Percentiles rank a stretch among this genome's conserved stretches.
These are phyloP conservation scores for Pisolithus tinctorius DNA, from an alignment of 768 basidiomycete genomes.

Conservation along the genomic window DNA sequence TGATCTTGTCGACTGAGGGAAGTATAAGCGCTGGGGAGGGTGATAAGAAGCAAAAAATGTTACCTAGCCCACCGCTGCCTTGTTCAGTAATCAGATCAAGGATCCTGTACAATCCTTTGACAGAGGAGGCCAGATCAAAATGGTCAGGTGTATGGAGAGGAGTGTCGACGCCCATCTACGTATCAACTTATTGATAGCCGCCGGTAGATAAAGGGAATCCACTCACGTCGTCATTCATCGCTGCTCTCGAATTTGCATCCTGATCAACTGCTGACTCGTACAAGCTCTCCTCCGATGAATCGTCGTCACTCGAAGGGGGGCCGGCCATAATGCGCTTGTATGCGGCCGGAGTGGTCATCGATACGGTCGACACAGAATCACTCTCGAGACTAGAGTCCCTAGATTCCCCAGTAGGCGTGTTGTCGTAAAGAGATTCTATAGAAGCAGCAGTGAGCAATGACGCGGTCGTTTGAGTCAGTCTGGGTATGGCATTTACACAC, in stretches of 20 bases:
- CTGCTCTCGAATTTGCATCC: not conserved
- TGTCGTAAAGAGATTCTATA: too few species aligned
- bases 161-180: not conserved
- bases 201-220: too few species aligned
- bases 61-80: conserved; percentile 43
- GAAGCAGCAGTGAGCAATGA: too few species aligned
- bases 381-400: not conserved
- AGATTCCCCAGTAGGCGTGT: too few species aligned
- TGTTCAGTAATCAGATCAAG: conserved; percentile 42
- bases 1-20: conserved; percentile 45
- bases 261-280: not conserved
- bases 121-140: conserved; percentile 7
- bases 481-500: not conserved
- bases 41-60: not conserved
- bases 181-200: not conserved
- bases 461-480: too few species aligned
- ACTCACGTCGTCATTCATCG: not conserved
- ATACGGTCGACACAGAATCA: not conserved
- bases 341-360: not conserved
- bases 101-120: conserved; percentile 40
- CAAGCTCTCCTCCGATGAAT: not conserved
- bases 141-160: not conserved
- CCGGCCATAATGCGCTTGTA: not conserved
- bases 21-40: not conserved
- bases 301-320: not conserved